phyloP scores from a whole-genome alignment of 2,329 filamentous ascomycete species.

The Claviceps sp. region DNA sequence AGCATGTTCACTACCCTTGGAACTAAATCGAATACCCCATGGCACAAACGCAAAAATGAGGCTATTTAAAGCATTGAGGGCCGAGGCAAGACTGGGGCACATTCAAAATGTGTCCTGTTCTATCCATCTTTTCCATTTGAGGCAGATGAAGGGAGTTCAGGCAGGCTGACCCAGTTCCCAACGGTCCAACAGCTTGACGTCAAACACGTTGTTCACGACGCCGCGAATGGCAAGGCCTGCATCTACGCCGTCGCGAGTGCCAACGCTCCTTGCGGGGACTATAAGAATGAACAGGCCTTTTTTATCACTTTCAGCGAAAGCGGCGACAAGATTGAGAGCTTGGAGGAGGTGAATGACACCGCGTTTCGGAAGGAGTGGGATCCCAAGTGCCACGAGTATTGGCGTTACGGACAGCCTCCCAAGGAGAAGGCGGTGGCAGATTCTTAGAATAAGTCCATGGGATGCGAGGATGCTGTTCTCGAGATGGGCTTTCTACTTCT shows the following conservation, averaged over 20 bases:
- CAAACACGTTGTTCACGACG: background rate
- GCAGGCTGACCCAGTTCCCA: too few species aligned
- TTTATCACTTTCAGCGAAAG: background rate
- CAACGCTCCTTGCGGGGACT: background rate
- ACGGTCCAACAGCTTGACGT: too few species aligned
- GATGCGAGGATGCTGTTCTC: background rate
- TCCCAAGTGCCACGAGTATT: background rate
- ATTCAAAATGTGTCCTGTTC: too few species aligned
- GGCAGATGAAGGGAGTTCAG: background rate
- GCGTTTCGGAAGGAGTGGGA: background rate
- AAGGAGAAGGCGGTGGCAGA: background rate
- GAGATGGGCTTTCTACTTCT: background rate
- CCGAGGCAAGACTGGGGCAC: too few species aligned
- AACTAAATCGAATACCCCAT: background rate
- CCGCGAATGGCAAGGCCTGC: background rate
- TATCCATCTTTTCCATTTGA: background rate
- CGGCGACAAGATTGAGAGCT: background rate
- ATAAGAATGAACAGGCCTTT: background rate
- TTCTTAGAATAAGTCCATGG: background rate
- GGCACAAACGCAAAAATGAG: background rate
- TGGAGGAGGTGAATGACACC: background rate
- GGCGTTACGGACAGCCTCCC: background rate
- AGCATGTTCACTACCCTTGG: too few species aligned
- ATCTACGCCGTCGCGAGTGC: background rate
- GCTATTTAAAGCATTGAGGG: too few species aligned